Evolutionary conservation across 176 grass and related monocot genomes (phyloP).

Genomic region (maize (Zea mays)): Zm-B73-REFERENCE-NAM-5.0 NC_050105.1:119599001-119599500

Average conservation of each 20-base stretch:
- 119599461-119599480: slow-evolving; percentile 35
- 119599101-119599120: slow-evolving; percentile 83
- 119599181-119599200: slow-evolving; percentile 25
- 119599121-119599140: slow-evolving; percentile 76
- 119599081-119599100: slow-evolving; percentile 50
- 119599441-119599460: slow-evolving; percentile 26
- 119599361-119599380: slow-evolving; percentile 38
- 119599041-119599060: slow-evolving; percentile 70
- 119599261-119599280: slow-evolving; percentile 6
- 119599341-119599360: slow-evolving; percentile 36
- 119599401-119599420: slow-evolving; percentile 37
- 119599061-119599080: slow-evolving; percentile 50
- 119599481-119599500: slow-evolving; percentile 46
- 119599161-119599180: slow-evolving; percentile 36
- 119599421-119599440: slow-evolving; percentile 27
- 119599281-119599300: slow-evolving; percentile 28
- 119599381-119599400: slow-evolving; percentile 42
- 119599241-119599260: slow-evolving; percentile 34
- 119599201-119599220: slow-evolving; percentile 51
- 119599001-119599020: slow-evolving; percentile 54
- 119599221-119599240: slow-evolving; percentile 48
- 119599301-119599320: slow-evolving; percentile 41
- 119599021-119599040: slow-evolving; percentile 52
- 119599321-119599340: slow-evolving; percentile 16
- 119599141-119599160: slow-evolving; percentile 50